Evolutionary conservation across 129 eudicot species (phyloP).

Genomic region (Chrysanthemum makinoi): DNA sequence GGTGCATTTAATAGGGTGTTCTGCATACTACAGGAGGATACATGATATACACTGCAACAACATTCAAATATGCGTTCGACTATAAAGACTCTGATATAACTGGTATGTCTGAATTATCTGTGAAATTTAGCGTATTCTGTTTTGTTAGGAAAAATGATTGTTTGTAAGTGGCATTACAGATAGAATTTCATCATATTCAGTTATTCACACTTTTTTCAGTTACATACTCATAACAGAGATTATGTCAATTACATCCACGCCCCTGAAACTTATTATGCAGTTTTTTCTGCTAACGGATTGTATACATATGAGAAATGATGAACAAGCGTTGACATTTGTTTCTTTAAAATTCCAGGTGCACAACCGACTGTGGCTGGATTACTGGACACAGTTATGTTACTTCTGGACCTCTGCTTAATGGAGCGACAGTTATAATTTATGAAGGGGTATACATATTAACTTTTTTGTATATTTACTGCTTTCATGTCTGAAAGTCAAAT

Average conservation of each 20-base stretch:
- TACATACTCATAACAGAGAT: not conserved
- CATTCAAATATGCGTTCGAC: constrained; percentile 97
- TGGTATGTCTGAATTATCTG: constrained; percentile 49
- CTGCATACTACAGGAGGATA: constrained; percentile 99
- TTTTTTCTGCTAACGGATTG: too few species aligned
- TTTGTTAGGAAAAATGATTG: not conserved
- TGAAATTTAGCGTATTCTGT: not conserved
- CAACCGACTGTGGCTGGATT: constrained; percentile 99
- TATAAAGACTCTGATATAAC: constrained; percentile 77
- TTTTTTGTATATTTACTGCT: constrained; percentile 1
- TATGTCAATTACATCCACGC: too few species aligned
- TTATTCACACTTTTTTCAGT: constrained; percentile 7
- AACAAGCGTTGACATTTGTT: not conserved
- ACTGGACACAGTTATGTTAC: constrained; percentile 99
- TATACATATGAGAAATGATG: not conserved
- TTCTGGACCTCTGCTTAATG: constrained; percentile 98
- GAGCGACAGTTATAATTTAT: constrained; percentile 72
- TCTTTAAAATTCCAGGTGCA: constrained; percentile 59
- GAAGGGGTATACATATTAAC: constrained; percentile 76
- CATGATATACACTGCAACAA: constrained; percentile 96
- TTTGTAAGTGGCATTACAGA: too few species aligned
- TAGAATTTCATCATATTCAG: constrained; percentile 2
- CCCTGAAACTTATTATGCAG: too few species aligned
- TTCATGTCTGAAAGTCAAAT: not conserved
- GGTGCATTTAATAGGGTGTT: constrained; percentile 65